Percentiles rank a stretch among this genome's conserved stretches.
Evolutionary conservation across 129 eudicot species (phyloP).

Genomic region (Flaveria linearis): DNA sequence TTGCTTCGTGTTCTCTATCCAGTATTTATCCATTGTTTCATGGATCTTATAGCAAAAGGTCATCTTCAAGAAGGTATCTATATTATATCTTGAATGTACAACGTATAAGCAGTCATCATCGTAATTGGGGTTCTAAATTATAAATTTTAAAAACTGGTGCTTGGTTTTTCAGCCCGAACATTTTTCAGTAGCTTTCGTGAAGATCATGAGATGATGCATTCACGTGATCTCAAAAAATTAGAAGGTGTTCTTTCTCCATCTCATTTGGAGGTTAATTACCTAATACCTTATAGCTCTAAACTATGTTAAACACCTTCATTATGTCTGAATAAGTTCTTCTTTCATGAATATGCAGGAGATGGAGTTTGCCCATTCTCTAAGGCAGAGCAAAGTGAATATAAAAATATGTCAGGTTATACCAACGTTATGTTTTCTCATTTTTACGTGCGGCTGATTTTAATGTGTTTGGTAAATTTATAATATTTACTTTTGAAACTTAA

Average conservation of each 20-base stretch:
- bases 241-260: constrained; percentile 99
- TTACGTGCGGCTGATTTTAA: background rate
- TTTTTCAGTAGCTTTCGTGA: constrained; percentile 89
- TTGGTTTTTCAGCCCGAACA: constrained; percentile 61
- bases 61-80: constrained; percentile 87
- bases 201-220: constrained; percentile 91
- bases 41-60: constrained; percentile 95
- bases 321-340: constrained; percentile 8
- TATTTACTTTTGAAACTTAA: background rate
- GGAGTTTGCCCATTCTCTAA: constrained; percentile 97
- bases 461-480: background rate
- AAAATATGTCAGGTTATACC: constrained; percentile 86
- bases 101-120: constrained; percentile 2
- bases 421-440: constrained; percentile 6
- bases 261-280: constrained; percentile 75
- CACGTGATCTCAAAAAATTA: constrained; percentile 84
- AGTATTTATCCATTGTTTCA: constrained; percentile 91
- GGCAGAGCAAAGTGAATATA: constrained; percentile 93
- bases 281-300: constrained; percentile 23
- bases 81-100: constrained; percentile 18
- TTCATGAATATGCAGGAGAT: constrained; percentile 60
- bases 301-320: constrained; percentile 2
- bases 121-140: constrained; percentile 7
- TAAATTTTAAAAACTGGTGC: constrained; percentile 11
- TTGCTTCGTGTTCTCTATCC: constrained; percentile 92